These are phyloP conservation scores for Ochetophila trinervis DNA, from an alignment of 306 rosid genomes.

Conservation along the genomic window DNA sequence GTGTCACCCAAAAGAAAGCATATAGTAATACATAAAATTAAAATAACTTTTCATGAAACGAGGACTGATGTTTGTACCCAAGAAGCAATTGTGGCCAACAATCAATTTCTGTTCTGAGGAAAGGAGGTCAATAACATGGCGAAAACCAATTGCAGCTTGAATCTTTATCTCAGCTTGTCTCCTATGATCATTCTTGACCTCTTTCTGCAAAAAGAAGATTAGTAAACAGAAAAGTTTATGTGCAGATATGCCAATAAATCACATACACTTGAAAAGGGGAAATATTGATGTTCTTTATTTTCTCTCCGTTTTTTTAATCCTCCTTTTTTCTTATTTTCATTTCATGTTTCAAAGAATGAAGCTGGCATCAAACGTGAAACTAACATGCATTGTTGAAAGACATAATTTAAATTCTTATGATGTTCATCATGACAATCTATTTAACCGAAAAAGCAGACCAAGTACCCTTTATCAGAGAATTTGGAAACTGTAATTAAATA, in stretches of 20 bases:
- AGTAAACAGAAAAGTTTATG: conserved; percentile 4
- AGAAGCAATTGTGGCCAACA: conserved; percentile 85
- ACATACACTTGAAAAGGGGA: not conserved
- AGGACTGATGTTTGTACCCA: conserved; percentile 48
- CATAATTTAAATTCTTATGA: not conserved
- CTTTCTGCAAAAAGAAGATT: conserved; percentile 48
- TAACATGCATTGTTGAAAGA: not conserved
- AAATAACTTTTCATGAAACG: conserved; percentile 15
- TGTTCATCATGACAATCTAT: not conserved
- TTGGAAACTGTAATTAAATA: not conserved
- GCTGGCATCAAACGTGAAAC: not conserved
- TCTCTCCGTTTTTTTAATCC: too few relatives aligned
- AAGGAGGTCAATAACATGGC: conserved; percentile 94
- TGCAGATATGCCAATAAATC: not conserved
- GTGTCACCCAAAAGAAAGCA: conserved; percentile 28
- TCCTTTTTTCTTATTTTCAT: not conserved
- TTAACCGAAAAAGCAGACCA: not conserved
- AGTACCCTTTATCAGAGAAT: not conserved
- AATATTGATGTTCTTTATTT: too few relatives aligned
- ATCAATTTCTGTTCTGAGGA: conserved; percentile 75
- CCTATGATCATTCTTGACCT: conserved; percentile 54
- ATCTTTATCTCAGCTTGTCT: conserved; percentile 53
- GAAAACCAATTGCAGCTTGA: conserved; percentile 80
- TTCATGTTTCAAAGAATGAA: not conserved
- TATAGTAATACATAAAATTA: conserved; percentile 26